Percentiles rank a stretch among this genome's conserved stretches.
Conservation (phyloP, 345 rosid genomes). For the Schrenkiella parvula region DNA sequence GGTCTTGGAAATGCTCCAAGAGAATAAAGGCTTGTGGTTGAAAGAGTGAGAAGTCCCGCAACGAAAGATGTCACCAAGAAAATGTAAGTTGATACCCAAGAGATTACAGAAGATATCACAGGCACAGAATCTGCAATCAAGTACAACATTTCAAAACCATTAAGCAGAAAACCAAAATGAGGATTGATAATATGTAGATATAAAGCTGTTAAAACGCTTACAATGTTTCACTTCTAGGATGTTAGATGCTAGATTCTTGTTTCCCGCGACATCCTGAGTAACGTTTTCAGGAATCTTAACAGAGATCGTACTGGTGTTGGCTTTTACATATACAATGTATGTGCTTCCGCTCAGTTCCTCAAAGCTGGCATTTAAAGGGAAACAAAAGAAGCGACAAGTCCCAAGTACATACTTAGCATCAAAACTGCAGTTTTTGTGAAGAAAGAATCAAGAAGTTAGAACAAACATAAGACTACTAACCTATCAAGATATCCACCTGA, state of each 20-base stretch:
- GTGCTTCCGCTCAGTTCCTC: conserved; percentile 57
- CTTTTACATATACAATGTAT: conserved; percentile 59
- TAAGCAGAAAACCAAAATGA: not conserved
- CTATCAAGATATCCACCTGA: conserved; percentile 78
- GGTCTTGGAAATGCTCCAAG: conserved; percentile 61
- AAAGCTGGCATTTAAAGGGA: conserved; percentile 48
- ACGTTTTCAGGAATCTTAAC: conserved; percentile 72
- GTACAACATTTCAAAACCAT: conserved; percentile 5
- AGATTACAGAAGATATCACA: conserved; percentile 43
- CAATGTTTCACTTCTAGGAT: conserved; percentile 74
- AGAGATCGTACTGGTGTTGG: conserved; percentile 41
- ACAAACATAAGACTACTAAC: conserved; percentile 39
- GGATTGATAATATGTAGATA: not conserved
- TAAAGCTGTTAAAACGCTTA: conserved; percentile 32
- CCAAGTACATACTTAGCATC: not conserved
- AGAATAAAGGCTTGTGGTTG: conserved; percentile 76
- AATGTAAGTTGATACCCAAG: conserved; percentile 46
- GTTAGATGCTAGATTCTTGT: conserved; percentile 69
- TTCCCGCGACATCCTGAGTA: conserved; percentile 85
- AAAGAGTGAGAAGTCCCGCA: conserved; percentile 72
- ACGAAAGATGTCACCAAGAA: conserved; percentile 53
- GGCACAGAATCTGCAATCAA: conserved; percentile 64
- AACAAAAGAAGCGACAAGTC: not conserved
- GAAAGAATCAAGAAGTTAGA: not conserved
- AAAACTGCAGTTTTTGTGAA: not conserved